Evolutionary conservation across 345 rosid genomes (phyloP).

Genomic region (Melaleuca quinquenervia): DNA sequence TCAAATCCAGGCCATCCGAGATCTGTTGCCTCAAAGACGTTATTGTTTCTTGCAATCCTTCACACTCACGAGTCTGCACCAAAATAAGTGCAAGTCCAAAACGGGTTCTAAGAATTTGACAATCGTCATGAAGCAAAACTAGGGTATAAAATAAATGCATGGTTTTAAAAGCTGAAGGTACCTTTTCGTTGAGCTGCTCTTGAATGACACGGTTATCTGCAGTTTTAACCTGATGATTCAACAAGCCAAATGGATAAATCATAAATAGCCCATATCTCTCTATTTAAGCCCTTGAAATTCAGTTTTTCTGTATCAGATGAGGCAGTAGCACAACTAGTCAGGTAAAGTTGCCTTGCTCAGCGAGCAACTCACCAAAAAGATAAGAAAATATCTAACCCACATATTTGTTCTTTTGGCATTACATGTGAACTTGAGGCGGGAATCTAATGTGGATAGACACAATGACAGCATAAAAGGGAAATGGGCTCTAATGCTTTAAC

Average conservation of each 20-base stretch:
- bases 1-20: conserved; percentile 42
- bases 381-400: not conserved
- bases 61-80: conserved; percentile 70
- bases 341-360: not conserved
- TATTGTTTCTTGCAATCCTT: conserved; percentile 55
- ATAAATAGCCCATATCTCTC: not conserved
- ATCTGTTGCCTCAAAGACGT: conserved; percentile 67
- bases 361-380: not conserved
- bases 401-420: not conserved
- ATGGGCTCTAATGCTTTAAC: not conserved
- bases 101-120: not conserved
- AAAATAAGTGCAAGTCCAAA: not conserved
- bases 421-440: not conserved
- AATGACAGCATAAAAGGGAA: not conserved
- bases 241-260: not conserved
- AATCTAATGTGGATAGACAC: not conserved
- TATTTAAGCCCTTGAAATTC: not conserved
- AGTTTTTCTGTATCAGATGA: not conserved
- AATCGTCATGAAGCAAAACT: conserved; percentile 11
- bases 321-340: not conserved
- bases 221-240: conserved; percentile 56
- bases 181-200: conserved; percentile 88
- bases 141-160: not conserved
- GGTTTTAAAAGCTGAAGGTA: conserved; percentile 3
- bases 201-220: conserved; percentile 88